Base-by-base conservation (phyloP, 2,329 filamentous ascomycete genomes). In the Aspergillus aculeatus region DNA sequence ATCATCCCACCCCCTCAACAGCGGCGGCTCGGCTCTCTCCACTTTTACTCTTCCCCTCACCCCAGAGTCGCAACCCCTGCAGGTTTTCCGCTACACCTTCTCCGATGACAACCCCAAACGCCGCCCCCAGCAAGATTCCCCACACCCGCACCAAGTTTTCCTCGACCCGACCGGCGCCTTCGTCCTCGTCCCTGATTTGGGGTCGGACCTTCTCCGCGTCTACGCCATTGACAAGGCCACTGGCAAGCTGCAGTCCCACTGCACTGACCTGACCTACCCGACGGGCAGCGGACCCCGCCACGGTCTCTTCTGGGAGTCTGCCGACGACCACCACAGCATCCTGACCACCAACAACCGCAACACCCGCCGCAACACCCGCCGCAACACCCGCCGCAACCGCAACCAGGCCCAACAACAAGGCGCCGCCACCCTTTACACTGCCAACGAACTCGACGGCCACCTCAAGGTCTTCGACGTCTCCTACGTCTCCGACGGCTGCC, bases 261-360 rank as follows among this genome's bases (percentile, higher is more conserved):
- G 78, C 26, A 78, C 83, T 7, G 73, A 84, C 38, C 64, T 74
- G 38, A 64, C 66, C 7, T 68, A 72, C 71, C 81, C 55, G 63
- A 77, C 35, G 65, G 87, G 86, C 16, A 83, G 81, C 41, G 89
- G 89, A 0, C 89, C 89, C 0, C 80, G 88, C 32, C 88, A 91
- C 68, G 82, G 81, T 10, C 77, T 79, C n/a, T 91, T 90, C 75
- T 81, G 69, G 73, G 67, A 66, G 16, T 62, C 65, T 3, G 62
- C 14, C 16, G 38, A 44, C 6, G 38, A 44, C 38, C 38, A 50
- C 35, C 21, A 31, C n/a, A 21, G 44, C 10, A 31, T 50, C 47
- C 35, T 44, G n/a, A 54, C 53, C 24, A 48, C 23, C 14, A 35
- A 35, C 53, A 48, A 56, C 47, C 23, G 21, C 21, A 12, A 1